Base-by-base conservation (phyloP, 441 rosid species). In the Macaranga tanarius region DNA sequence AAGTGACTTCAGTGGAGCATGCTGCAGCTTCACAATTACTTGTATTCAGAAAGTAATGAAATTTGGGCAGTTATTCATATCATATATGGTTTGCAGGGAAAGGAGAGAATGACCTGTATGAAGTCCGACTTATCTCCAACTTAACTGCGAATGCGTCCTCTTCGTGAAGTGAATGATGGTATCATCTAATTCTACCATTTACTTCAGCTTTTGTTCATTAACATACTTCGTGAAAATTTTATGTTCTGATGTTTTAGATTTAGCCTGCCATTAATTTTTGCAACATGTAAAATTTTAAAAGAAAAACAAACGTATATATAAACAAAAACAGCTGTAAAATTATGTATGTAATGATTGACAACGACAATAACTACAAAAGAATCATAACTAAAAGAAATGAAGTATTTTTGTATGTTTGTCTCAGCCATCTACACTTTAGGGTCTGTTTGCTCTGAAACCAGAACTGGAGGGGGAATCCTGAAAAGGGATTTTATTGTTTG, bases 91-190 rank as follows among this genome's bases (percentile, higher is more conserved):
- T 68, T 68, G 73, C 88, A 92, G 99, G 82, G 74, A 86, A 88
- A 77, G 92, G 91, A 77, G 90, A 91, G 76, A 72, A 81, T 42
- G 73, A 82, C 76, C 82, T 89, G 0, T 95, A 88, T 58, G 97
- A 95, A 85, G 96, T 92, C 75, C 83, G 82, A 78, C 86, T 92
- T 48, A 79, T 92, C 54, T 90, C 99, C 67, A 85, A 85, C 78
- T 52, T 86, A 52, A 83, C 60, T 58, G 80, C 84, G 25, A 79
- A 63, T 42, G 78, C 79, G 45, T 75, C 85, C 72, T 34, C 93
- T 69, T 83, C 88, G 22, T 81, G 85, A 86, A 64, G 74, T 44
- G n/a, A 56, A 61, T 16, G 56, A 55, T 56, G 65, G 59, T 73
- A 62, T 66, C 66, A 34, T 75, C 72, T 54, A 4, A 13, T 61